Base-by-base conservation (phyloP, 305 asterid genomes). In the Caryopteris hybrid region DNA sequence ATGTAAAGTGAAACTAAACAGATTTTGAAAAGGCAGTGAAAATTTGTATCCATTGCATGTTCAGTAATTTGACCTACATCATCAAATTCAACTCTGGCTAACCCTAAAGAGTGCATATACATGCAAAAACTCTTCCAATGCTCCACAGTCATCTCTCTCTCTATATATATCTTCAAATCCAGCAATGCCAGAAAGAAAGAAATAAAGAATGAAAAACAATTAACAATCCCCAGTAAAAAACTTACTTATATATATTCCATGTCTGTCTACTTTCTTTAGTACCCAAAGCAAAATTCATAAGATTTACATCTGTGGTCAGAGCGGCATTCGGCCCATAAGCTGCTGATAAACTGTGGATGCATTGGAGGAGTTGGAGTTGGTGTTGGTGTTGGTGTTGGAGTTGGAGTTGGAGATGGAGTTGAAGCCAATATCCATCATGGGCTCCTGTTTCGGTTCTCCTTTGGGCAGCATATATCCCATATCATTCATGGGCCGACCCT, bases 241-340 rank as follows among this genome's bases (percentile, higher is more conserved):
- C 23, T 51, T 22, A 74, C 46, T 42, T 54, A 50, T 39, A 61
- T 34, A 66, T 59, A 62, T 69, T 60, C 60, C 43, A 61, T n/a
- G n/a, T n/a, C n/a, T 52, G 70, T 74, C 71, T 57, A 64, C 57
- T 64, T 71, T 62, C 61, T 71, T 54, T 48, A 42, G 62, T 43
- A 38, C 51, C 13, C 67, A 38, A 59, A 55, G 59, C 62, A 64
- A 76, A 77, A 75, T 8, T 36, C 41, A 21, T 47, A 41, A 63
- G 64, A 78, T 79, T 78, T 85, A 90, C 88, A 86, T 85, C 52
- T 83, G 81, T 42, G 85, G 92, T 79, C 92, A 90, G 33, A 80
- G 90, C 14, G 92, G 88, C 81, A 88, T 66, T 75, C 91, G 76
- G 76, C 73, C 79, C 92, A 88, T 82, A 20, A 82, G 81, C 78